These are phyloP conservation scores for Candida takata DNA, from an alignment of 805 yeast genomes.

Conservation along the genomic window DNA sequence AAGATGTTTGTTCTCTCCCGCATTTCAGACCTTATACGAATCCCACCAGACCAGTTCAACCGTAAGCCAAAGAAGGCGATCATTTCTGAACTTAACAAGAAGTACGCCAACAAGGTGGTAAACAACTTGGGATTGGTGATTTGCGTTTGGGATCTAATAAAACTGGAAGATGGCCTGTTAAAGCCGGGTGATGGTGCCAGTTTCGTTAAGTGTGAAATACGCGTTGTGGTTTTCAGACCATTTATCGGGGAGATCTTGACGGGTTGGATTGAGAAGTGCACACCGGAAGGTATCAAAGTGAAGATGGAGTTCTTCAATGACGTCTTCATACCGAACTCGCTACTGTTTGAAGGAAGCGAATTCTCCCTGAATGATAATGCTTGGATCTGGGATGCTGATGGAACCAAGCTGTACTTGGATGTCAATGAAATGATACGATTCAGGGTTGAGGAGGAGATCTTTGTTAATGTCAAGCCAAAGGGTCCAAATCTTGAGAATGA, in stretches of 20 bases:
- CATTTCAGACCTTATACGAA: conserved; percentile 76
- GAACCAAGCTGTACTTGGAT: conserved; percentile 74
- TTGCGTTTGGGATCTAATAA: conserved; percentile 74
- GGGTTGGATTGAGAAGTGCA: conserved; percentile 89
- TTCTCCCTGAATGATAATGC: conserved; percentile 74
- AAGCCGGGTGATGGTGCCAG: conserved; percentile 94
- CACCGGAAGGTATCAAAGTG: conserved; percentile 78
- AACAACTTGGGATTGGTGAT: conserved; percentile 80
- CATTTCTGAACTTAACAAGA: conserved; percentile 71
- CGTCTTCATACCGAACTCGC: conserved; percentile 76
- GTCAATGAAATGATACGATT: conserved; percentile 87
- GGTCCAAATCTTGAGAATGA: conserved; percentile 41
- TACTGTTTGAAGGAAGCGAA: conserved; percentile 71
- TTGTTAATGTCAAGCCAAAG: conserved; percentile 75
- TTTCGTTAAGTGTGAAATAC: conserved; percentile 64
- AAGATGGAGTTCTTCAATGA: conserved; percentile 88
- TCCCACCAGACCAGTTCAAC: conserved; percentile 80
- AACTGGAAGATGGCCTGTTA: conserved; percentile 81
- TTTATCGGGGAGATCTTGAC: conserved; percentile 88
- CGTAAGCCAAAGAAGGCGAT: conserved; percentile 67
- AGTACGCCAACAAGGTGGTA: conserved; percentile 80
- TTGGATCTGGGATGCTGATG: conserved; percentile 88
- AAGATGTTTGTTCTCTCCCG: conserved; percentile 79
- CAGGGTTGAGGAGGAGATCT: conserved; percentile 83
- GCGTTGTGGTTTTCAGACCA: conserved; percentile 84